Base-by-base conservation (phyloP, 1,284 basidiomycete genomes). In the Fomitopsis pinicola region DNA sequence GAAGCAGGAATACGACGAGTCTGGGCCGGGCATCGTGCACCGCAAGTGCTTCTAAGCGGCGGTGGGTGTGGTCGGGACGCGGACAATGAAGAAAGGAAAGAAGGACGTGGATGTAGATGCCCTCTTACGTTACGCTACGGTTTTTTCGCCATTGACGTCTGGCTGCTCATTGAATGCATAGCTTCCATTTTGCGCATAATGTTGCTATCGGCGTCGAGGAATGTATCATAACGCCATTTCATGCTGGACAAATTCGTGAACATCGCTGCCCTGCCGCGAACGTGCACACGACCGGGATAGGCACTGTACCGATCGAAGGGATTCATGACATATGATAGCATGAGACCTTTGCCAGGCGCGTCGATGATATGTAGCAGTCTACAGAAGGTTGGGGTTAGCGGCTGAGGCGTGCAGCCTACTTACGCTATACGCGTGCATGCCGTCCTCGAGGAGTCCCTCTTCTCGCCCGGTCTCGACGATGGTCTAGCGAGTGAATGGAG, bases 1-100 rank as follows among this genome's bases (percentile, higher is more conserved):
- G 66, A 96, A 95, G 83, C 91, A 95, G 74, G 91, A 92, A 77
- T 94, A 94, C 78, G 92, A 95, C 76, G 93, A 95, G 80, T 86
- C 85, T 61, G 92, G 92, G 60, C 91, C 91, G 59, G 89, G 84
- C 64, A 94, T 92, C 68, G 90, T 92, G 69, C 92, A 94, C 76
- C 88, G 92, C 82, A 92, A 68, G 63, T 68, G 67, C 64, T 68
- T 68, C 67, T 68, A 66, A 66, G 68, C 66, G 65, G 55, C 54
- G 68, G 64, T 2, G 22, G 22, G 66, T 66, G 65, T 64, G 63
- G 64, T 55, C 48, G 50, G 68, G 66, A 67, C 66, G 64, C 62
- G 68, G 66, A 67, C 66, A 65, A 62, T 62, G 65, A 64, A 65
- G 66, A 69, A 67, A 68, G 67, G 64, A 61, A 52, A 62, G 62